phyloP scores from a whole-genome alignment of 768 basidiomycete species.

The Astraeus odoratus region DNA sequence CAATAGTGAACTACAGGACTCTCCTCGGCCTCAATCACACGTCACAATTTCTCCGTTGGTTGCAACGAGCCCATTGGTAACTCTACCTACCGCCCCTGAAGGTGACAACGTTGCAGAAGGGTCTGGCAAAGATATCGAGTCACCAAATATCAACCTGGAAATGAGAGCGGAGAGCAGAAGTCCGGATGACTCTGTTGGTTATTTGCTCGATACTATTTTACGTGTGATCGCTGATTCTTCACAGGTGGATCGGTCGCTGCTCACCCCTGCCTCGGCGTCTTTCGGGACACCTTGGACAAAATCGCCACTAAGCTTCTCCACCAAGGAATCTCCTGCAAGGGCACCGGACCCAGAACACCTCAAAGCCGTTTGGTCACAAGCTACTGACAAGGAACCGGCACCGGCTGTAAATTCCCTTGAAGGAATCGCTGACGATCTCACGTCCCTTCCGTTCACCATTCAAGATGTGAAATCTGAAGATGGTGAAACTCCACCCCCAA shows the following conservation, averaged over 20 bases:
- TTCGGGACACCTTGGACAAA: constrained; percentile 45
- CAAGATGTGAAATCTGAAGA: constrained; percentile 86
- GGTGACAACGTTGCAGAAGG: constrained; percentile 10
- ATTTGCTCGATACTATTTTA: neutral
- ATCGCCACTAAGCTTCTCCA: constrained; percentile 41
- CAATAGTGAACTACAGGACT: constrained; percentile 61
- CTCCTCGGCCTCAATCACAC: constrained; percentile 12
- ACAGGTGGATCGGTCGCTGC: constrained; percentile 38
- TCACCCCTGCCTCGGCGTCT: constrained; percentile 38
- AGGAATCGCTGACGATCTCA: constrained; percentile 77
- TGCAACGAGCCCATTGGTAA: constrained; percentile 3
- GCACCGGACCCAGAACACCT: constrained; percentile 78
- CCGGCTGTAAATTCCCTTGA: constrained; percentile 75
- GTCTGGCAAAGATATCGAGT: constrained; percentile 6
- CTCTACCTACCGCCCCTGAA: constrained; percentile 5
- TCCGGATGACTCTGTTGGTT: constrained; percentile 50
- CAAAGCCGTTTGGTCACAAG: constrained; percentile 79
- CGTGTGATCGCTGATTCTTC: constrained; percentile 9
- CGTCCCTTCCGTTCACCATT: constrained; percentile 69
- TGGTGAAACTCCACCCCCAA: constrained; percentile 71
- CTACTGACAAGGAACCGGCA: constrained; percentile 60
- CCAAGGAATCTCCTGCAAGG: constrained; percentile 64
- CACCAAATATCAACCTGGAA: constrained; percentile 17
- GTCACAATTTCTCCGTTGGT: constrained; percentile 14
- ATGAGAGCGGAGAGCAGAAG: constrained; percentile 40